Evolutionary conservation across 2,329 filamentous ascomycete genomes (phyloP), one percentile per base, ranked within the genome.

Genomic region (Fusarium sp.): DNA sequence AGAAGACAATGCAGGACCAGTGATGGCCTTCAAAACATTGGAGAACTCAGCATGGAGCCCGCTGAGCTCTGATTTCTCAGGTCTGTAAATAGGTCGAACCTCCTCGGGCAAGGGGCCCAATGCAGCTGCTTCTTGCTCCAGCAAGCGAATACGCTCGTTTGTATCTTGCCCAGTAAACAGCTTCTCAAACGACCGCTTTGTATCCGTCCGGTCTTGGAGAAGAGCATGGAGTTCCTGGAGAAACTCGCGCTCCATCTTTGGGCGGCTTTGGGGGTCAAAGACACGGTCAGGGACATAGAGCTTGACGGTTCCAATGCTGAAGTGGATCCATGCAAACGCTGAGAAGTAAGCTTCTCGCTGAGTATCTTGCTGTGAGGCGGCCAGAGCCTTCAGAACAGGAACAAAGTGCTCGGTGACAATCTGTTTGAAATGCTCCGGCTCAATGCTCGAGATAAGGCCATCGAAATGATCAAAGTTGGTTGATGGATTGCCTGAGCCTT

Each of bases 241-340:
- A 63, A 88, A 89, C 50, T 87, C 85, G 22, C 90, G 89, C 76
- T 95, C 92, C 20, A 98, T 88, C 61, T 89, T 86, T 6, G 90
- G 89, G 61, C 89, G 86, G 67, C 92, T 85, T 68, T 92, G 89
- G 1, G 97, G 97, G 81, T 99, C 97, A 78, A 96, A 97, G 4
- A 93, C 89, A 74, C 92, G 92, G 81, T 97, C 93, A 0, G 97
- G 95, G 3, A 98, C 91, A 79, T 96, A 98, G 3, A 98, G 87
- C 71, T 90, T 89, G 57, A 98, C 86, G 43, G 92, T 90, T 17
- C 92, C 92, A 22, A 95, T 83, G 2, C 94, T 92, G 69, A 98
- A 91, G 60, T 93, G 87, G 32, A 95, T 87, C 90, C 95, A 97
- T 6, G 93, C 92, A 25, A 92, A 83, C 7, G 84, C 83, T 6